Evolutionary conservation across 768 basidiomycete species (phyloP).

Genomic region (Termitomyces eurrhizus): DNA sequence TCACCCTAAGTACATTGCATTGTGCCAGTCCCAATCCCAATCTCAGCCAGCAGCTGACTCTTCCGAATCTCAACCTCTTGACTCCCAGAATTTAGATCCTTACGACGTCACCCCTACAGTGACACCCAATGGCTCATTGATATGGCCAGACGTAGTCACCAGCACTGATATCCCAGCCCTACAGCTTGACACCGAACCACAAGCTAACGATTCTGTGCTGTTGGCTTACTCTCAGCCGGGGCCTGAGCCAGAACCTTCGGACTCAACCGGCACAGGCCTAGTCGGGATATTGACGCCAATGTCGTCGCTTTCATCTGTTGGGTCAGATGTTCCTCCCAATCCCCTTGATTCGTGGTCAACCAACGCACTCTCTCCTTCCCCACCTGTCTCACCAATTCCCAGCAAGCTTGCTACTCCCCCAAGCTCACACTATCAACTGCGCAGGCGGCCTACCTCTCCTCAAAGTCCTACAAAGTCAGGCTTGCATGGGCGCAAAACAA

Average conservation of each 20-base stretch:
- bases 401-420: conserved; percentile 11
- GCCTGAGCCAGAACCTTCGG: conserved; percentile 1
- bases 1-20: conserved; percentile 4
- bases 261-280: conserved; percentile 12
- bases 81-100: conserved; percentile 43
- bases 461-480: conserved; percentile 17
- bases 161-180: conserved; percentile 30
- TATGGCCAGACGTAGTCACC: conserved; percentile 30
- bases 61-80: conserved; percentile 25
- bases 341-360: not conserved
- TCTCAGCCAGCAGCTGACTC: conserved; percentile 12
- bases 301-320: conserved; percentile 18
- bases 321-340: conserved; percentile 14
- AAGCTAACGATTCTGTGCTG: conserved; percentile 23
- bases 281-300: conserved; percentile 13
- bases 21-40: not conserved
- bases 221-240: conserved; percentile 32
- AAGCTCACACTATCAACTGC: conserved; percentile 28
- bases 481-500: conserved; percentile 9
- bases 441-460: conserved; percentile 26
- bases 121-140: conserved; percentile 53
- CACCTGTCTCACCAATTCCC: conserved; percentile 14
- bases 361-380: conserved; percentile 6
- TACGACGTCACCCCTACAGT: conserved; percentile 49
- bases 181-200: conserved; percentile 31